Evolutionary conservation across 2,329 filamentous ascomycete genomes (phyloP), one percentile per base, ranked within the genome.

Genomic region (Arthrinium phaeospermum): DNA sequence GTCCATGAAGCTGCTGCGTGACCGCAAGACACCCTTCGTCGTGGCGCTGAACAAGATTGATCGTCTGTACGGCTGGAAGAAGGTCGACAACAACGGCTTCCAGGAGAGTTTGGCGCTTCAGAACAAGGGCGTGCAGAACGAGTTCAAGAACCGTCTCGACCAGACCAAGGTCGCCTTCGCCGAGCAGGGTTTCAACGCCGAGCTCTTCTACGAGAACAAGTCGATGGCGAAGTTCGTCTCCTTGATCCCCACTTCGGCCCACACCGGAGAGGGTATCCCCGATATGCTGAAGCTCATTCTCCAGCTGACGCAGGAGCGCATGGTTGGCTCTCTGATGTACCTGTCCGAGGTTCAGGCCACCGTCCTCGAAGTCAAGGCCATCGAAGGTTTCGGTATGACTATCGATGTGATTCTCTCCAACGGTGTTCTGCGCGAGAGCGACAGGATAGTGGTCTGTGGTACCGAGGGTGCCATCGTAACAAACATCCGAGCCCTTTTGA

Each of bases 11-110:
- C 86, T 99, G 75, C 91, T 99, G 70, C 91, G 96, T 80, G 96
- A 98, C 79, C 91, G 94, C 79, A 97, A 96, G 85, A 99, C 96
- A 30, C 96, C 96, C 6, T 99, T 99, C 86, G 97, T 99, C 77
- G 97, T 99, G 53, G 97, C 97, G 1, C 88, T 99, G 80, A 99
- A 99, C 92, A 99, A 99, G 88, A 98, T 99, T 77, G 96, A 99
- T 90, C 95, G 96, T 90, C 91, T 99, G 22, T 99, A 98, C 82
- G 95, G 94, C 81, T 99, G 97, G 96, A 98, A 98, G 88, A 95
- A 96, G 86, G 94, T 98, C 74, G 95, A 96, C 80, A 98, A 99
- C 90, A 99, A 99, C 81, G 96, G 96, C 73, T 98, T 99, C 90
- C 91, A 94, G 79, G 96, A 98, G 82, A 96, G 93, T 84, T 86